Evolutionary conservation across 257 asterid genomes (phyloP).

Genomic region (Sherardia arvensis): DNA sequence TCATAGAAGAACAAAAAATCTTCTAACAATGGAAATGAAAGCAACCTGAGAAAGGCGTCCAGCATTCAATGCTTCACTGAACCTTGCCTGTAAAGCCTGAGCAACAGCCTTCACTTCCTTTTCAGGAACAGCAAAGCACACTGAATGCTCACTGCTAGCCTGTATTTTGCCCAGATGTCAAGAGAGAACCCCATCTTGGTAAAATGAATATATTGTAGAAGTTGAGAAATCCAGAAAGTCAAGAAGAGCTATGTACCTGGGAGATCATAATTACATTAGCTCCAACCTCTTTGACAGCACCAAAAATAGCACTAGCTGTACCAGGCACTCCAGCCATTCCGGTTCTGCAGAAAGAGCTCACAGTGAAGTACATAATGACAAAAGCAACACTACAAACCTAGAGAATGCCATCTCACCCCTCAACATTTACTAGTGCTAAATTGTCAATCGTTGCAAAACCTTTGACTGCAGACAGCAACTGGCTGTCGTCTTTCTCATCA

Average conservation of each 20-base stretch:
- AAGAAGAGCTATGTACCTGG: conserved; percentile 46
- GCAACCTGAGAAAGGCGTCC: conserved; percentile 98
- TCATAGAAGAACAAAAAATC: not conserved
- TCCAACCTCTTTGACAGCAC: conserved; percentile 91
- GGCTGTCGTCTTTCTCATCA: conserved; percentile 39
- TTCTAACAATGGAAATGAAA: conserved; percentile 1
- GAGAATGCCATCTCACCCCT: conserved; percentile 58
- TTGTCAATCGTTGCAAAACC: conserved; percentile 99
- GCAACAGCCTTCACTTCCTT: conserved; percentile 89
- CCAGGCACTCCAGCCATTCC: conserved; percentile 99
- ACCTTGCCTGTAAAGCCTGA: conserved; percentile 71
- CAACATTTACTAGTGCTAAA: conserved; percentile 95
- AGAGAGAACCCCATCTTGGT: not conserved
- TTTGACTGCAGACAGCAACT: conserved; percentile 65
- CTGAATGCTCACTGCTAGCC: conserved; percentile 99
- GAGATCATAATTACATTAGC: conserved; percentile 98
- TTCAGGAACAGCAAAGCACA: conserved; percentile 98
- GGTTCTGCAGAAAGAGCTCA: conserved; percentile 49
- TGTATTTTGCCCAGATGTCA: conserved; percentile 23
- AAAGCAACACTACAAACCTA: not conserved
- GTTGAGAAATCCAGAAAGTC: not conserved
- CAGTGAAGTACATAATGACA: conserved; percentile 5
- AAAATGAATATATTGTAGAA: not conserved
- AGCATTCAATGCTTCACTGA: conserved; percentile 83
- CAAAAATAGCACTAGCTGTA: conserved; percentile 84